Evolutionary conservation across 1,139 yeast species (phyloP), one percentile per base, ranked within the genome.

Genomic region (Suhomyces ambrosiae): DNA sequence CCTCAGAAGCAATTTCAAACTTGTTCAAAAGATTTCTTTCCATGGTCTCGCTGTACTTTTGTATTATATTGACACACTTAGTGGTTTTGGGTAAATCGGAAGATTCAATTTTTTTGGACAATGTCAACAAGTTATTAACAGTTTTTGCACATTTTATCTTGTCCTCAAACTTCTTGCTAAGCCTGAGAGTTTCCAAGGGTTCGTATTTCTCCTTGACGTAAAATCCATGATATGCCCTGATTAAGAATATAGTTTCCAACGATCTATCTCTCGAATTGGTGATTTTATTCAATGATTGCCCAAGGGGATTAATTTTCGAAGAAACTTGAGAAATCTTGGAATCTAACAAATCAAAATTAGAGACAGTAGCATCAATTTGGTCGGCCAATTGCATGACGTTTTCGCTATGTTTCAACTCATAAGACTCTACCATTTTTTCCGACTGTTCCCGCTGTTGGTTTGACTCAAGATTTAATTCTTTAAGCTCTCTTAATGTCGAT

Each of bases 251-350:
- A 6, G 95, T 82, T 41, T 82, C 86, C 22, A 71, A 68, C 2
- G 95, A 82, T 39, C 86, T 76, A 49, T 86, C 89, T 53, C 89
- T 79, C 30, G 88, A 81, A 39, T 78, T 76, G n/a, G 92, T 81
- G 19, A 89, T 80, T 33, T 80, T 78, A 46, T 85, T 86, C 39
- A 92, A 68, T 25, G 81, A 76, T 45, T 78, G 86, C 13, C 95
- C 90, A 45, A 89, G 60, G 0, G 94, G 89, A 27, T 83, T 80
- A 10, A 94, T 82, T 13, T 78, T 77, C 11, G 76, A 68, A 1
- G 83, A 71, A 1, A 84, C 82, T 17, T 69, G 71, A 7, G 80
- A 72, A 35, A 88, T 80, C 42, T 78, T 73, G 11, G 61, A 63
- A 50, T 85, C 94, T 41, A 89, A 65, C 12, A 60, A 59, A 38